These are phyloP conservation scores for Ogataea trehaloabstinens DNA, from an alignment of 805 yeast genomes.

Conservation along the genomic window DNA sequence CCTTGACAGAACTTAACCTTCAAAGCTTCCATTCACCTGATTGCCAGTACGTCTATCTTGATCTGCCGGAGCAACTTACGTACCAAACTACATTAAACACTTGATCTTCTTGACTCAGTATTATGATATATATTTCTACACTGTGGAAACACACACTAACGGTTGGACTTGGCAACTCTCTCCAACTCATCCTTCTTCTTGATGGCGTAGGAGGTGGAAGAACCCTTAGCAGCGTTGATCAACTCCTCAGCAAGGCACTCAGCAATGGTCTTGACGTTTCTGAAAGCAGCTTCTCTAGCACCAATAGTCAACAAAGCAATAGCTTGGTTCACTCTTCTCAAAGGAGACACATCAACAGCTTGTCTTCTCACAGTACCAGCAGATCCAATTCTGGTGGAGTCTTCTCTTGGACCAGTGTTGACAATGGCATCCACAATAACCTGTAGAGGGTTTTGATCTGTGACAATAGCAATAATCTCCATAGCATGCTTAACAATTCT, in stretches of 20 bases:
- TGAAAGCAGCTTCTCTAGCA: constrained; percentile 99
- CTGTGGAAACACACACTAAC: constrained; percentile 48
- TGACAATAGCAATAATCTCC: constrained; percentile 94
- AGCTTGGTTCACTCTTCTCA: constrained; percentile 99
- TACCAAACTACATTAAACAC: too few relatives aligned
- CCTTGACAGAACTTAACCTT: too few relatives aligned
- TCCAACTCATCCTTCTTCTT: constrained; percentile 99
- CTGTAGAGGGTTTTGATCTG: constrained; percentile 99
- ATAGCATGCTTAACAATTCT: constrained; percentile 99
- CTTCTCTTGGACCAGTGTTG: constrained; percentile 99
- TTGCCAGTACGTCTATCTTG: too few relatives aligned
- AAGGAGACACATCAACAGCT: constrained; percentile 99
- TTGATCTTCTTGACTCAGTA: too few relatives aligned
- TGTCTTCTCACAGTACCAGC: constrained; percentile 99
- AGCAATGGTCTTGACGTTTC: constrained; percentile 99
- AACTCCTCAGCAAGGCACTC: constrained; percentile 99
- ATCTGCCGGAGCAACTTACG: too few relatives aligned
- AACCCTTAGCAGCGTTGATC: constrained; percentile 99
- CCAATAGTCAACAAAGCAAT: constrained; percentile 97
- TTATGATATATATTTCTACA: not conserved
- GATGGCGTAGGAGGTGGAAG: constrained; percentile 99
- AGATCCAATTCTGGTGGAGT: constrained; percentile 99
- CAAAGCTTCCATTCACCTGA: too few relatives aligned
- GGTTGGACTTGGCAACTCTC: constrained; percentile 99
- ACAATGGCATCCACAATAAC: constrained; percentile 98